Percentiles rank a stretch among this genome's conserved stretches.
Evolutionary conservation across 306 rosid genomes (phyloP).

Genomic region (Mimosa pudica): DNA sequence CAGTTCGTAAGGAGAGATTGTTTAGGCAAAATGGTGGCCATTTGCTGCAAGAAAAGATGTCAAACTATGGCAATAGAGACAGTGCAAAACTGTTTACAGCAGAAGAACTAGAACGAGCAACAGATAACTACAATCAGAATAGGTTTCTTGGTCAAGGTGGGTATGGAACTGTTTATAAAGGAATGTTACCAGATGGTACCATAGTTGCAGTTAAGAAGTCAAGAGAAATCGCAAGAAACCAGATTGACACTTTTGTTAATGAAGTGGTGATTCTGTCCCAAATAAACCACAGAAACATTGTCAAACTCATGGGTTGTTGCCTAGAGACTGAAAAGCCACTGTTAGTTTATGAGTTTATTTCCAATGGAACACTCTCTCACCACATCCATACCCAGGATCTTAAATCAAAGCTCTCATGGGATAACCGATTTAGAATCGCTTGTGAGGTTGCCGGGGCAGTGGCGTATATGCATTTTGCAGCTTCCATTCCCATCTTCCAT

Average conservation of each 20-base stretch:
- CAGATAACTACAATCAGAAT: not conserved
- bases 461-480: constrained; percentile 65
- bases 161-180: not conserved
- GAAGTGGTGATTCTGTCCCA: constrained; percentile 55
- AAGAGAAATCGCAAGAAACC: constrained; percentile 36
- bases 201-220: constrained; percentile 54
- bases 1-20: not conserved
- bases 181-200: constrained; percentile 47
- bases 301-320: constrained; percentile 57
- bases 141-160: constrained; percentile 14
- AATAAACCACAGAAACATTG: constrained; percentile 66
- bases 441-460: constrained; percentile 71
- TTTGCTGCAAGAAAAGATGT: constrained; percentile 23
- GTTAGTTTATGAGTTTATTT: constrained; percentile 61
- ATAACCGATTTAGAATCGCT: constrained; percentile 50
- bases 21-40: not conserved
- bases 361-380: constrained; percentile 57
- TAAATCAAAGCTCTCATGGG: constrained; percentile 46
- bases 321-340: constrained; percentile 59
- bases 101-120: constrained; percentile 47
- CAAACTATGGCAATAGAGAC: constrained; percentile 38
- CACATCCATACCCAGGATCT: constrained; percentile 34
- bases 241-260: constrained; percentile 44
- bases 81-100: constrained; percentile 46
- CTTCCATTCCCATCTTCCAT: constrained; percentile 62